Percentiles rank a stretch among this genome's conserved stretches.
These are phyloP conservation scores for Furcasterigmium sp. DNA, from an alignment of 2,329 filamentous ascomycete genomes.

Conservation along the genomic window DNA sequence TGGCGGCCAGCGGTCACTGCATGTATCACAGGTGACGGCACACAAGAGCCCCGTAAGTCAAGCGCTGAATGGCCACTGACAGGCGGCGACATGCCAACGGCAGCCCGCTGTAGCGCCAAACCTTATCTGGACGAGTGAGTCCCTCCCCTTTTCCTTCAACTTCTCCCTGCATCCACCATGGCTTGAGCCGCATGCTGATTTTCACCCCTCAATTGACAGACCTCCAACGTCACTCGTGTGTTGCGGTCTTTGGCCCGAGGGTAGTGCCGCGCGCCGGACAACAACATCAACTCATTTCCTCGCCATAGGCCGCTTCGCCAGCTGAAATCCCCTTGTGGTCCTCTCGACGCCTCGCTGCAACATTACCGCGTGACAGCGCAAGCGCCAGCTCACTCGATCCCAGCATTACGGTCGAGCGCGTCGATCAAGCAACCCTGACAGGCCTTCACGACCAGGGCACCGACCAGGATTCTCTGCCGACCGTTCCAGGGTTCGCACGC, in stretches of 20 bases:
- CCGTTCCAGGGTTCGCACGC: too few species aligned
- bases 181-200: constrained; percentile 1
- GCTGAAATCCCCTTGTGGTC: too few species aligned
- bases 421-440: constrained; percentile 3
- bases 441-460: background rate
- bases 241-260: too few species aligned
- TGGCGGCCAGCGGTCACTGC: too few species aligned
- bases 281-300: too few species aligned
- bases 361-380: background rate
- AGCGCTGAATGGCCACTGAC: background rate
- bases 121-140: constrained; percentile 1
- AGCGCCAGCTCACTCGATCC: background rate
- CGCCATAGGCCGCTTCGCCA: too few species aligned
- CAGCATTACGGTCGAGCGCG: constrained; percentile 2
- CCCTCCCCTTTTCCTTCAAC: background rate
- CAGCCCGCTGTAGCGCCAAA: background rate
- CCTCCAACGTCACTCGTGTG: too few species aligned
- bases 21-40: too few species aligned
- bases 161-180: background rate
- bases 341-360: background rate
- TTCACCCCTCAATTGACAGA: background rate
- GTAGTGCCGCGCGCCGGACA: too few species aligned
- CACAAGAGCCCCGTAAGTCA: too few species aligned
- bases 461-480: too few species aligned
- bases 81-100: background rate